Conservation (phyloP, 768 basidiomycete genomes). For the Hygrophorus russula region DNA sequence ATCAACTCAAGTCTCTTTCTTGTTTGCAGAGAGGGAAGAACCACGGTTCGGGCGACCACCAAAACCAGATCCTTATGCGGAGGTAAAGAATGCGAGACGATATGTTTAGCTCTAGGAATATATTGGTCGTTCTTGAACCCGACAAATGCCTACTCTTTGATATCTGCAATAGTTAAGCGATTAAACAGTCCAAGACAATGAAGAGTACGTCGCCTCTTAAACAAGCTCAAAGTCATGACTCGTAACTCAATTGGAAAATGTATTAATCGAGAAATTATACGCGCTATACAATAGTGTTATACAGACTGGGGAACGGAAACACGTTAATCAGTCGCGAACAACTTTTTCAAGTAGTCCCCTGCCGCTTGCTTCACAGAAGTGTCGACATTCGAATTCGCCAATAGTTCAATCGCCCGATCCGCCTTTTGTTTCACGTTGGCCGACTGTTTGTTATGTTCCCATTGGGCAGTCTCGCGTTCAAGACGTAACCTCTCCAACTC, state of each 20-base stretch:
- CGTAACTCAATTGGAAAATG: no score
- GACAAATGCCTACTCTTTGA: no score
- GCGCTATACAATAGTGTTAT: no score
- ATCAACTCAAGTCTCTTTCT: conserved; percentile 1
- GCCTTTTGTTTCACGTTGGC: conserved; percentile 47
- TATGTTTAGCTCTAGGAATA: conserved; percentile 30
- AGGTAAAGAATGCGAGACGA: conserved; percentile 36
- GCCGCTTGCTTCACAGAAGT: conserved; percentile 54
- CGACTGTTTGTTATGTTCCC: conserved; percentile 41
- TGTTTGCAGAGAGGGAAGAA: conserved; percentile 29
- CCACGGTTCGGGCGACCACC: conserved; percentile 44
- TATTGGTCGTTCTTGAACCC: no score
- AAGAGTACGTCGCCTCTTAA: no score
- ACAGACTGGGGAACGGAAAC: no score
- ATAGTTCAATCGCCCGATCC: conserved; percentile 54
- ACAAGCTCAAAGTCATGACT: no score
- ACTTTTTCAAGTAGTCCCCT: conserved; percentile 59
- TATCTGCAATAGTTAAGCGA: no score
- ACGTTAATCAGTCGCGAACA: conserved; percentile 35
- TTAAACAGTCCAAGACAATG: no score
- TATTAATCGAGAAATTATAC: no score
- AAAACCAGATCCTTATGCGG: conserved; percentile 45
- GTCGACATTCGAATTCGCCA: conserved; percentile 48
- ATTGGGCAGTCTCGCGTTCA: conserved; percentile 47
- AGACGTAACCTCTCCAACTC: conserved; percentile 42